phyloP scores from a whole-genome alignment of 1,284 basidiomycete species.

The Lentinula novae-zelandiae region DNA sequence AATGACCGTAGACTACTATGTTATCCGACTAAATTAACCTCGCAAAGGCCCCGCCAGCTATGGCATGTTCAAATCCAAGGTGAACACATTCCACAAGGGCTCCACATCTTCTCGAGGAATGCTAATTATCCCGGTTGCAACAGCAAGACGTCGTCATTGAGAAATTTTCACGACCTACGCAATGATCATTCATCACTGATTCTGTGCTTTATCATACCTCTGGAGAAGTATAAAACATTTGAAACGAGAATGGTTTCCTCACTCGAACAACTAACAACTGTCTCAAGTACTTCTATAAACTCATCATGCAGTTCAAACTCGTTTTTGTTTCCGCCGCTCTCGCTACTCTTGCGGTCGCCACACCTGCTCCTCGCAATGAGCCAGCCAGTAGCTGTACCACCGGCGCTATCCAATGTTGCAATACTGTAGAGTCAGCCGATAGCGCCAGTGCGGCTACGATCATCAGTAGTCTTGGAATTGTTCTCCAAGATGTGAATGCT shows the following conservation, averaged over 20 bases:
- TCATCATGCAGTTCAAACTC: constrained; percentile 10
- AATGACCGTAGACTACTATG: neutral
- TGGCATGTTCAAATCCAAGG: neutral
- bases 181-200: neutral
- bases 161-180: neutral
- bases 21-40: neutral
- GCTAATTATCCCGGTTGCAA: neutral
- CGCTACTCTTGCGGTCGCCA: constrained; percentile 16
- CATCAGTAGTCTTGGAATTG: neutral
- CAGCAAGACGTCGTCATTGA: neutral
- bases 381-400: constrained; percentile 8
- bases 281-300: constrained; percentile 7
- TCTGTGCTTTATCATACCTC: too few relatives aligned
- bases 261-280: constrained; percentile 10
- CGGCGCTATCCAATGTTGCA: neutral
- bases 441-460: neutral
- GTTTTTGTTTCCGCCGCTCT: constrained; percentile 2
- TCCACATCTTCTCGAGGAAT: neutral
- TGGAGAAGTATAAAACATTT: neutral
- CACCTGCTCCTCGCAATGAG: neutral
- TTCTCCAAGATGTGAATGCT: constrained; percentile 11
- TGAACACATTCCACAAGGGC: neutral
- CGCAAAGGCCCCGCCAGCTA: neutral
- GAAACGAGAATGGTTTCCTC: neutral
- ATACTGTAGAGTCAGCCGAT: neutral